Conservation (phyloP, 106 monocot species). For the Phalaenopsis equestris region DNA sequence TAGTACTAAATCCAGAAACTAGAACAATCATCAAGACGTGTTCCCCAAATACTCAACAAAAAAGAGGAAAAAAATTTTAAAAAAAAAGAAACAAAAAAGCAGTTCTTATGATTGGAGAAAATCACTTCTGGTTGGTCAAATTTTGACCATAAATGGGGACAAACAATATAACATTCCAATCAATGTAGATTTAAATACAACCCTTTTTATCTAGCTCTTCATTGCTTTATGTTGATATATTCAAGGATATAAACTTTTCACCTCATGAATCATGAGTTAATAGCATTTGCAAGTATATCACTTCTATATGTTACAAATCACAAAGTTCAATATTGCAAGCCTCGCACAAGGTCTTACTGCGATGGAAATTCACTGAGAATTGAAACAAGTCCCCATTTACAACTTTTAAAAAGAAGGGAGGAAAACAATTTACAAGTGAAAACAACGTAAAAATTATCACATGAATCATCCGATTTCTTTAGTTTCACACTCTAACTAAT, state of each 20-base stretch:
- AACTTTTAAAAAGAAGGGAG: background rate
- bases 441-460: background rate
- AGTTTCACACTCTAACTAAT: background rate
- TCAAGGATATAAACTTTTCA: too few species aligned
- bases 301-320: too few species aligned
- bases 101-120: too few species aligned
- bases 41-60: background rate
- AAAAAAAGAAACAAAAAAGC: background rate
- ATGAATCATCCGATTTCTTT: background rate
- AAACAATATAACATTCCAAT: too few species aligned
- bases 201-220: too few species aligned
- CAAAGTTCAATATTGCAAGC: background rate
- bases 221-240: too few species aligned
- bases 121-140: too few species aligned
- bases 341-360: background rate
- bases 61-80: background rate
- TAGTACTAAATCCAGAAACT: background rate
- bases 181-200: too few species aligned
- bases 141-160: too few species aligned
- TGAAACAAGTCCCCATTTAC: background rate
- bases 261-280: too few species aligned
- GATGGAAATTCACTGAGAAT: background rate
- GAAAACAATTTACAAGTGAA: background rate
- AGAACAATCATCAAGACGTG: background rate
- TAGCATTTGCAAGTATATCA: too few species aligned